A percentile compares a stretch with the other conserved stretches of the same genome.
Evolutionary conservation across 179 eudicot species (phyloP).

Genomic region (Beta macrorhiza): DNA sequence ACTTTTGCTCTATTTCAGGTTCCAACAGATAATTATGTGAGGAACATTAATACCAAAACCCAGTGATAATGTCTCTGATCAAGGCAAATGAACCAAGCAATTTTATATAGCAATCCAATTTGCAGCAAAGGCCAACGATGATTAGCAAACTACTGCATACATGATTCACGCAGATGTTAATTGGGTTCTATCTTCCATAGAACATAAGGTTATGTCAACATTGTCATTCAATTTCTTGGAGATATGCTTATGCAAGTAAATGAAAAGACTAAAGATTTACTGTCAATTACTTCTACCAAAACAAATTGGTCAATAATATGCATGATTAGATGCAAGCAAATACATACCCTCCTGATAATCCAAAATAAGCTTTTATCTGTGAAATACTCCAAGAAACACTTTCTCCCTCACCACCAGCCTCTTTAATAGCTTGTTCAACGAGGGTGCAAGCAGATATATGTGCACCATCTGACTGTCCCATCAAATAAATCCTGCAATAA

Average conservation of each 20-base stretch:
- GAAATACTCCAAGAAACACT: slow-evolving; percentile 82
- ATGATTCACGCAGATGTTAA: not conserved
- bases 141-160: not conserved
- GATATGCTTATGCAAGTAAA: not conserved
- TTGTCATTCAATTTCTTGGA: not conserved
- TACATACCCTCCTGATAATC: slow-evolving; percentile 91
- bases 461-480: slow-evolving; percentile 99
- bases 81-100: too few relatives aligned
- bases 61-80: too few relatives aligned
- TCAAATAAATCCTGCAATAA: slow-evolving; percentile 67
- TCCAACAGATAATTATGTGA: too few relatives aligned
- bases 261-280: not conserved
- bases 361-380: slow-evolving; percentile 84
- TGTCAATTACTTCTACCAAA: too few relatives aligned
- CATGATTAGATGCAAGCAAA: slow-evolving; percentile 7
- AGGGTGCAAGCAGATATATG: slow-evolving; percentile 94
- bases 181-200: not conserved
- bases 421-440: slow-evolving; percentile 79
- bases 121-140: not conserved
- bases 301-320: not conserved
- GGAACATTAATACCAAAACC: too few relatives aligned
- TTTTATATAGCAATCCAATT: not conserved
- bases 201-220: not conserved
- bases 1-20: too few relatives aligned
- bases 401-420: slow-evolving; percentile 60